Evolutionary conservation across 1,284 basidiomycete species (phyloP).

Genomic region (Rhodotorula sp.): DNA sequence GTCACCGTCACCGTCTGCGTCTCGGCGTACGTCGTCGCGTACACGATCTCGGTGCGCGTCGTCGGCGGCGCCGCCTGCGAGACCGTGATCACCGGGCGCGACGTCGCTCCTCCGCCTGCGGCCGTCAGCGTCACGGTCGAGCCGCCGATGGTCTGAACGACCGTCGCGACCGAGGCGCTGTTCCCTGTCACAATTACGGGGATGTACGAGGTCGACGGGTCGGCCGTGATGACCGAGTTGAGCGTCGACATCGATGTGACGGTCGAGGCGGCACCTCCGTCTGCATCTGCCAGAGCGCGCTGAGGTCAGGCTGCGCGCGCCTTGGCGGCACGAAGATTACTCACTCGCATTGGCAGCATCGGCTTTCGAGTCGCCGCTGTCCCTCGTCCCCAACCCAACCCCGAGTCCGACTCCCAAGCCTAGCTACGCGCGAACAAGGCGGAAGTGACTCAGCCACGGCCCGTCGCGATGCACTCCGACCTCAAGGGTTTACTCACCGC

Average conservation of each 20-base stretch:
- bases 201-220: constrained; percentile 15
- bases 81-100: constrained; percentile 13
- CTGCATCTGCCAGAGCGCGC: neutral
- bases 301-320: neutral
- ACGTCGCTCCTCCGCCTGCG: neutral
- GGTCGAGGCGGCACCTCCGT: neutral
- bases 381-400: constrained; percentile 25
- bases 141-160: constrained; percentile 15
- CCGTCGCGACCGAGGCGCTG: neutral
- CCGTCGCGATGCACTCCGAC: too few relatives aligned
- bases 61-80: constrained; percentile 3
- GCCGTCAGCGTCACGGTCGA: constrained; percentile 20
- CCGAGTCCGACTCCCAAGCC: constrained; percentile 34
- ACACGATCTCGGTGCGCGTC: constrained; percentile 18
- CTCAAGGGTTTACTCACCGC: neutral
- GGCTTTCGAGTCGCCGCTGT: constrained; percentile 1
- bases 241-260: neutral
- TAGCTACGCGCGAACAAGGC: neutral
- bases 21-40: constrained; percentile 19
- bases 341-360: neutral
- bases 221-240: constrained; percentile 1
- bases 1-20: constrained; percentile 31
- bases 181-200: neutral
- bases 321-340: neutral
- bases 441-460: too few relatives aligned